Base-by-base conservation (phyloP, 1,284 basidiomycete species). In the Papiliotrema flavescens region DNA sequence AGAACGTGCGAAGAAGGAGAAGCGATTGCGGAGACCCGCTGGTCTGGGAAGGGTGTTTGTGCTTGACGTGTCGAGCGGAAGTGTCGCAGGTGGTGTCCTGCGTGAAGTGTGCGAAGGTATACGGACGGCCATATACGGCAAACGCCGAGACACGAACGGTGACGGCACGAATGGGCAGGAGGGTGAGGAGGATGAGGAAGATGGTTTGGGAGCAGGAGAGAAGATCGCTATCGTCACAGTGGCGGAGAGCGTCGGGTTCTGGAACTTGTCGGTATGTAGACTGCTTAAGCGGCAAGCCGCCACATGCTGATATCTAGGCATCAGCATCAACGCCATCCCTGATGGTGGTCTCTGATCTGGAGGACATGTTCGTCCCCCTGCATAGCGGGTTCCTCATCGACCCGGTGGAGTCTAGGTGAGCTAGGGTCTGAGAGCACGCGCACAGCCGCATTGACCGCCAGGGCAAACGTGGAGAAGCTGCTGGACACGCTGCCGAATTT, bases 301-400 rank as follows among this genome's bases (percentile, higher is more conserved):
- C 20, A 35, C 15, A 51, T 34, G 39, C 48, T 58, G 20, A 49
- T 34, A 22, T 8, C 8, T 59, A 85, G 88, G 80, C 85, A 69
- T 74, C 73, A 53, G 72, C 80, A 35, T 81, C 84, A 56, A 77
- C 81, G 58, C 83, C 86, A 1, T 82, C 84, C 49, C 89, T 96
- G 81, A 80, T 95, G 40, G 84, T 98, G 41, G 84, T 98, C 6
- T 80, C 89, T 0, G 96, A 98, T 70, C 79, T 98, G 35, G 80
- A 94, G 23, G 96, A 98, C 64, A 86, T 93, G 26, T 98, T 95
- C 73, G 77, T 90, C 2, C 96, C 96, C 0, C 76, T 94, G 35
- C 81, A 80, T 35, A 79, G 81, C 13, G 88, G 87, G 1, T 80
- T 96, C 44, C 88, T 98, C 56, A 92, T 88, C 7, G 84, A 92